A percentile compares a stretch with the other conserved stretches of the same genome.
phyloP scores from a whole-genome alignment of 371 early-diverging fungal species.

The Syncephalis fuscata region DNA sequence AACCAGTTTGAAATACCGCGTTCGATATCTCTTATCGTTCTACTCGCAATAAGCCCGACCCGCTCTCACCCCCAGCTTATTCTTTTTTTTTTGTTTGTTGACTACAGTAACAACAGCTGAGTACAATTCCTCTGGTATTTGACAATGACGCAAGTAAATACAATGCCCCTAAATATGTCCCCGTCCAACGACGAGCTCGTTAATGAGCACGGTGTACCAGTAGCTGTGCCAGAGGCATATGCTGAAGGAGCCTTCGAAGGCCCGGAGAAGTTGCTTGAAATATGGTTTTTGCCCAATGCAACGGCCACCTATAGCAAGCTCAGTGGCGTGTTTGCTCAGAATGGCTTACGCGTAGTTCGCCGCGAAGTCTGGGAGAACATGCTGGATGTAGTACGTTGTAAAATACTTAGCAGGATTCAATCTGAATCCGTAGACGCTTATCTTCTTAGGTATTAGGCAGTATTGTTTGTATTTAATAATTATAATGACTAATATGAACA shows the following conservation, averaged over 20 bases:
- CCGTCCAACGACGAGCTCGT: too few relatives aligned
- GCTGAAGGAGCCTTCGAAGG: slow-evolving; percentile 55
- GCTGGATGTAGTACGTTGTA: slow-evolving; percentile 82
- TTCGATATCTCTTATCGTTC: too few relatives aligned
- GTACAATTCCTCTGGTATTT: too few relatives aligned
- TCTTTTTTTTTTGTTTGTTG: too few relatives aligned
- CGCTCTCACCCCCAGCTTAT: too few relatives aligned
- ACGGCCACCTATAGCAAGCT: slow-evolving; percentile 13
- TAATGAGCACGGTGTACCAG: too few relatives aligned
- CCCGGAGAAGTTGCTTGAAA: slow-evolving; percentile 91
- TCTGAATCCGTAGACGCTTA: slow-evolving; percentile 74
- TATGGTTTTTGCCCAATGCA: slow-evolving; percentile 56
- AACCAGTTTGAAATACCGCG: too few relatives aligned
- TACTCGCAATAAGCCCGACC: too few relatives aligned
- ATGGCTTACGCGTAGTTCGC: slow-evolving; percentile 60
- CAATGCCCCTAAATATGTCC: too few relatives aligned
- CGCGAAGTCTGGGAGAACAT: slow-evolving; percentile 73
- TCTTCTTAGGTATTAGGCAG: slow-evolving; percentile 35
- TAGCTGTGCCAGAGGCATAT: not conserved
- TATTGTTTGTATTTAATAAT: slow-evolving; percentile 8
- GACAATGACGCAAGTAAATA: too few relatives aligned
- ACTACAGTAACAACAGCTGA: too few relatives aligned
- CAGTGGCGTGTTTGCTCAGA: slow-evolving; percentile 13
- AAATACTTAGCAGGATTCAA: slow-evolving; percentile 63
- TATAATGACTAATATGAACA: not conserved